These are phyloP conservation scores for Przewalskia tangutica DNA, from an alignment of 257 asterid genomes.

Conservation along the genomic window DNA sequence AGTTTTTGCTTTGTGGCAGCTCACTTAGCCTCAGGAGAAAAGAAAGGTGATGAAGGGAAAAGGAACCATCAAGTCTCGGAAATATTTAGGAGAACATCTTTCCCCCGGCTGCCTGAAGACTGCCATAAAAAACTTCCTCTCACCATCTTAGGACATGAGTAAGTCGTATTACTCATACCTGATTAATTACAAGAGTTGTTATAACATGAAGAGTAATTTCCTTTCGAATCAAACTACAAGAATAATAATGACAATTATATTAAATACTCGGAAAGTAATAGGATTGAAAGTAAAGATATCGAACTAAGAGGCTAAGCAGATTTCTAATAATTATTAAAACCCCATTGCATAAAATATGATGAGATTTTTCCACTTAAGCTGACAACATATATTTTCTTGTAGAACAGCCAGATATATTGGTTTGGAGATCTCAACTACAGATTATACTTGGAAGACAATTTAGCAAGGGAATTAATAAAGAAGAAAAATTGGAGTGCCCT, in stretches of 20 bases:
- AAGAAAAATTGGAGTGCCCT: conserved; percentile 65
- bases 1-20: conserved; percentile 88
- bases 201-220: not conserved
- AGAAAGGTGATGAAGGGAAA: conserved; percentile 83
- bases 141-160: conserved; percentile 86
- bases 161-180: conserved; percentile 29
- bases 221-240: not conserved
- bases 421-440: conserved; percentile 98
- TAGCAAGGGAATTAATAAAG: conserved; percentile 63
- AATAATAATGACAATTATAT: not conserved
- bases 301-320: not conserved
- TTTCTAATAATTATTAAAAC: not conserved
- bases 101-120: conserved; percentile 46
- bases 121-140: conserved; percentile 38
- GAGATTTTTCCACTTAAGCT: not conserved
- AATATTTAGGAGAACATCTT: conserved; percentile 67
- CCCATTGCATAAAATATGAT: not conserved
- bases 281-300: not conserved
- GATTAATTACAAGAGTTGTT: not conserved
- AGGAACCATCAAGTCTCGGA: conserved; percentile 76
- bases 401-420: conserved; percentile 85
- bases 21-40: conserved; percentile 94
- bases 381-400: conserved; percentile 23
- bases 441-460: conserved; percentile 62
- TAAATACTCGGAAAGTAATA: not conserved